phyloP scores from a whole-genome alignment of 345 rosid species.

The Murraya paniculata region DNA sequence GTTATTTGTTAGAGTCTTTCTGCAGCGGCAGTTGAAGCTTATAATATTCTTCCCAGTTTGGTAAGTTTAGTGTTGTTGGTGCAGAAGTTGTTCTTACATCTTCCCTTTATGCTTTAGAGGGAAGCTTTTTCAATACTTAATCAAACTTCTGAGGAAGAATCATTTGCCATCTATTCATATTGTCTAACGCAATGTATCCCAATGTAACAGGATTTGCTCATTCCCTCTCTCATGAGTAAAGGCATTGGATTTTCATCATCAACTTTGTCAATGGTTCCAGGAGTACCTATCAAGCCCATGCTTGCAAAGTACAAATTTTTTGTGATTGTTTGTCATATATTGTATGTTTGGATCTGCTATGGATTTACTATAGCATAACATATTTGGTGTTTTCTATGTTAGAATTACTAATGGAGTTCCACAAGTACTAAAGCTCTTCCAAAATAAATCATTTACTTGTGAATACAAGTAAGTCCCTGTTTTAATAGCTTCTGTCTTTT shows the following conservation, averaged over 20 bases:
- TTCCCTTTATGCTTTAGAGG: background rate
- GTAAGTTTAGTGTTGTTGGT: slow-evolving; percentile 39
- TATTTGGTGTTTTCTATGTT: slow-evolving; percentile 17
- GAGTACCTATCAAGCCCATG: slow-evolving; percentile 90
- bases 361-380: slow-evolving; percentile 13
- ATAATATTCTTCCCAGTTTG: slow-evolving; percentile 75
- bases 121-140: background rate
- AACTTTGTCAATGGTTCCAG: slow-evolving; percentile 72
- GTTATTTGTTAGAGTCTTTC: slow-evolving; percentile 53
- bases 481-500: slow-evolving; percentile 6
- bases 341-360: background rate
- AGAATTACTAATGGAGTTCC: slow-evolving; percentile 77
- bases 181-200: background rate
- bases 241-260: slow-evolving; percentile 72
- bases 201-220: slow-evolving; percentile 60
- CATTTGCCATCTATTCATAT: background rate
- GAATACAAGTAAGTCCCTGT: slow-evolving; percentile 72
- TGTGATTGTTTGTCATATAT: background rate
- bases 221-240: slow-evolving; percentile 64
- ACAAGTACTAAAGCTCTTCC: slow-evolving; percentile 54
- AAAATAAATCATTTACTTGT: slow-evolving; percentile 72
- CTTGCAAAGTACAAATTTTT: slow-evolving; percentile 68
- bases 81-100: background rate
- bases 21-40: slow-evolving; percentile 70
- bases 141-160: background rate